Evolutionary conservation across 2,329 filamentous ascomycete genomes (phyloP).

Genomic region (Cercospora sesami): DNA sequence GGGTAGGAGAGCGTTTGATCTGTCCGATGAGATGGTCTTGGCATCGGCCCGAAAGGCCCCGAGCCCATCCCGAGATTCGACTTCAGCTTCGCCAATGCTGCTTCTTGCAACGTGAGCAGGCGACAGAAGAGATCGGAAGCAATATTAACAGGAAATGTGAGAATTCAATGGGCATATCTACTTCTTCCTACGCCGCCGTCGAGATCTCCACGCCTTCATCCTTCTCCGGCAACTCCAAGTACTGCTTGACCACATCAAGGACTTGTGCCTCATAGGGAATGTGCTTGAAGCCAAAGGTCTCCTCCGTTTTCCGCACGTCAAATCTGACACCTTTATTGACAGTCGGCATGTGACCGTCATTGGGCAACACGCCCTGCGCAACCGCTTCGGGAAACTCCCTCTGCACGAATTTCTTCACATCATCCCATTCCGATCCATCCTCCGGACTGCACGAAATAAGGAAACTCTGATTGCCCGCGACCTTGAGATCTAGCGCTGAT

Average conservation of each 20-base stretch:
- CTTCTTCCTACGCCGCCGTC: neutral
- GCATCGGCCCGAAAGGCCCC: neutral
- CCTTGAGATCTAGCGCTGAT: conserved; percentile 28
- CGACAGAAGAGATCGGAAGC: neutral
- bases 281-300: conserved; percentile 17
- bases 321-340: conserved; percentile 2
- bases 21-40: neutral
- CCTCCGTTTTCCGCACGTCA: conserved; percentile 15
- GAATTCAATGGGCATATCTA: neutral
- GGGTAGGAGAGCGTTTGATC: neutral
- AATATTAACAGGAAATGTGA: neutral
- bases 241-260: conserved; percentile 15
- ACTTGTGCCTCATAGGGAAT: conserved; percentile 11
- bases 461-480: conserved; percentile 27
- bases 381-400: conserved; percentile 16
- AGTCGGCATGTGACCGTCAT: conserved; percentile 17
- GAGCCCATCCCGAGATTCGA: neutral
- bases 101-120: neutral
- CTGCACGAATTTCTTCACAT: conserved; percentile 19
- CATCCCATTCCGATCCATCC: conserved; percentile 25
- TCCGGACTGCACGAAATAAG: conserved; percentile 22
- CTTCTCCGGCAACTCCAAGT: conserved; percentile 14
- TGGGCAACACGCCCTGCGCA: conserved; percentile 19
- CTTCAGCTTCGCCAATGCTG: neutral
- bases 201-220: neutral